Conservation (phyloP, 2,329 filamentous ascomycete genomes). For the Penicillium sp. region DNA sequence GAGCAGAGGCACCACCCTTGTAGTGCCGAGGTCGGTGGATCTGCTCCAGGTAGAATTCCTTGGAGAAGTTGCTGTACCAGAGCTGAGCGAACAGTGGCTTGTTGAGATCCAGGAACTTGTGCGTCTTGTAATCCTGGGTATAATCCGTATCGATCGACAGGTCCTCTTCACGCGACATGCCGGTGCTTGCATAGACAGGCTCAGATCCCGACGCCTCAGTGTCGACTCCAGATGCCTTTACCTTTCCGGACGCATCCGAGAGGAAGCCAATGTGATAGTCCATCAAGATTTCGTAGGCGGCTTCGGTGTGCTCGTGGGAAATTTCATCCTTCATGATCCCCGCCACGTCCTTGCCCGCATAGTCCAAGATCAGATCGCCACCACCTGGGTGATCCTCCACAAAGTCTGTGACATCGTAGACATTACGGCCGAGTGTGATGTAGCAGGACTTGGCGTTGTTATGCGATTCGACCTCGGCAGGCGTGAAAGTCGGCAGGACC, state of each 20-base stretch:
- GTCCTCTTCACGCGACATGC: constrained; percentile 87
- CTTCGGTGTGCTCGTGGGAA: constrained; percentile 84
- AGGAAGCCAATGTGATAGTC: constrained; percentile 82
- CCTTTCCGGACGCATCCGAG: constrained; percentile 52
- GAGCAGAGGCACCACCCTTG: constrained; percentile 87
- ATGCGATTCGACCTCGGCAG: constrained; percentile 77
- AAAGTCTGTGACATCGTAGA: constrained; percentile 94
- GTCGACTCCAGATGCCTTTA: constrained; percentile 30
- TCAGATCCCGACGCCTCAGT: constrained; percentile 31
- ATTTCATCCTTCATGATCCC: constrained; percentile 78
- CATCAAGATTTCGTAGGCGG: constrained; percentile 93
- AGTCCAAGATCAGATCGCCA: constrained; percentile 82
- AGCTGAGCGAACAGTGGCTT: constrained; percentile 84
- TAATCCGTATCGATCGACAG: constrained; percentile 82
- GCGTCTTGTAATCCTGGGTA: constrained; percentile 73
- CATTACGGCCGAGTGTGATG: constrained; percentile 84
- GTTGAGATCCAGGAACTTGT: constrained; percentile 92
- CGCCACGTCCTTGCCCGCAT: constrained; percentile 82
- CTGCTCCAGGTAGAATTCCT: constrained; percentile 96
- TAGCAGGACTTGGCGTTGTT: constrained; percentile 84
- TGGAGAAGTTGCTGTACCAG: constrained; percentile 83
- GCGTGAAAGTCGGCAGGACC: constrained; percentile 80
- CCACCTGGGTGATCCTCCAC: constrained; percentile 89
- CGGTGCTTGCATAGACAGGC: constrained; percentile 62
- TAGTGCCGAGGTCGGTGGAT: constrained; percentile 96